Percentiles rank a stretch among this genome's conserved stretches.
These are phyloP conservation scores for Nicotiana noctiflora DNA, from an alignment of 257 asterid species.

Conservation along the genomic window DNA sequence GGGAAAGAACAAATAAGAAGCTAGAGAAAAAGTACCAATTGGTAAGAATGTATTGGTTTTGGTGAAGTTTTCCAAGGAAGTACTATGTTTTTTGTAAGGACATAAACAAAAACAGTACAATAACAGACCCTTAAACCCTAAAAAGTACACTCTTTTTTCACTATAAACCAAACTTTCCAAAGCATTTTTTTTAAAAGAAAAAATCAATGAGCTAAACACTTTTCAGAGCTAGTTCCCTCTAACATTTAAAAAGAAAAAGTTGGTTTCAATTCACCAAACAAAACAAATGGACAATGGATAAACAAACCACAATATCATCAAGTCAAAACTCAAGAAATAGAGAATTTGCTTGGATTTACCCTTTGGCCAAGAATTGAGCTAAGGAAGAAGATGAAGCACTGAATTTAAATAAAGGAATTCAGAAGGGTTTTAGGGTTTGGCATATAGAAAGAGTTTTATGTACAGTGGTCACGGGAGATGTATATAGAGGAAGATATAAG, in stretches of 20 bases:
- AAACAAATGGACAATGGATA: slow-evolving; percentile 1
- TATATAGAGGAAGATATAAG: slow-evolving; percentile 20
- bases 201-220: background rate
- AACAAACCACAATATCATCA: background rate
- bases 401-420: slow-evolving; percentile 15
- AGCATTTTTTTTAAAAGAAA: background rate
- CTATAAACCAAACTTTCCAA: background rate
- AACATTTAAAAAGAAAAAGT: background rate
- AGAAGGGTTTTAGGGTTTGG: background rate
- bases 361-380: background rate
- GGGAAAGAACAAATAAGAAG: slow-evolving; percentile 7
- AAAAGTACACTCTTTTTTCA: slow-evolving; percentile 7
- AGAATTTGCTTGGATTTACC: background rate
- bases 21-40: slow-evolving; percentile 1
- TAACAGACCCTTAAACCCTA: slow-evolving; percentile 25
- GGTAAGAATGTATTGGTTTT: slow-evolving; percentile 16
- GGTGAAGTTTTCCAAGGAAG: background rate
- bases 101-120: background rate
- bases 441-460: slow-evolving; percentile 6
- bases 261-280: slow-evolving; percentile 24
- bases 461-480: slow-evolving; percentile 54
- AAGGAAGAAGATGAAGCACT: slow-evolving; percentile 8
- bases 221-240: background rate
- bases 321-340: background rate
- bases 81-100: background rate